A percentile compares a stretch with the other conserved stretches of the same genome.
phyloP scores from a whole-genome alignment of 257 asterid genomes.

The Capsicum rhomboideum region DNA sequence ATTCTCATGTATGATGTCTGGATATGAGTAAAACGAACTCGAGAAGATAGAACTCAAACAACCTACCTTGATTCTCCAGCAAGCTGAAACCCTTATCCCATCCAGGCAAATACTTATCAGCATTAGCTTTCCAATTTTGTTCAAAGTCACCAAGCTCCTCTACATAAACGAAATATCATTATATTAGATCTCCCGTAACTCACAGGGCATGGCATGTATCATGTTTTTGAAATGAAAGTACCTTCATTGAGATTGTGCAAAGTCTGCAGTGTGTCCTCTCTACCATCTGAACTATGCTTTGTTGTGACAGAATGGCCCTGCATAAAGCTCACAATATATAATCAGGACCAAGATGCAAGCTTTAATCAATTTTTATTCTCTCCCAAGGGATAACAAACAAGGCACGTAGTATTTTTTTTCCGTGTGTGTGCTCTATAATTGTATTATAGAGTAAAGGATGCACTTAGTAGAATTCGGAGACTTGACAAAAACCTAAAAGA shows the following conservation, averaged over 20 bases:
- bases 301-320: slow-evolving; percentile 79
- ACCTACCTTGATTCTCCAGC: slow-evolving; percentile 49
- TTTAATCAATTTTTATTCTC: not conserved
- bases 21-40: not conserved
- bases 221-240: slow-evolving; percentile 7
- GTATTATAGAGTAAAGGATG: not conserved
- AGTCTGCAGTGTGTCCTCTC: slow-evolving; percentile 57
- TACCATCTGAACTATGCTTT: slow-evolving; percentile 44
- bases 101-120: slow-evolving; percentile 59
- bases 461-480: not conserved
- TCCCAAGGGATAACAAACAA: not conserved
- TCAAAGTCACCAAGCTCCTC: slow-evolving; percentile 73
- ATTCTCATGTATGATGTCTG: not conserved
- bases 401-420: not conserved
- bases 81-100: slow-evolving; percentile 53
- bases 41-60: not conserved
- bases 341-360: not conserved
- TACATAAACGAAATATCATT: slow-evolving; percentile 7
- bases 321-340: not conserved
- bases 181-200: not conserved
- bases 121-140: slow-evolving; percentile 62
- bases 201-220: not conserved
- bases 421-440: no score
- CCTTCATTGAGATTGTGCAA: slow-evolving; percentile 89
- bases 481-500: not conserved